Conservation (phyloP, 2,329 filamentous ascomycete genomes). For the Pseudogymnoascus sp. region DNA sequence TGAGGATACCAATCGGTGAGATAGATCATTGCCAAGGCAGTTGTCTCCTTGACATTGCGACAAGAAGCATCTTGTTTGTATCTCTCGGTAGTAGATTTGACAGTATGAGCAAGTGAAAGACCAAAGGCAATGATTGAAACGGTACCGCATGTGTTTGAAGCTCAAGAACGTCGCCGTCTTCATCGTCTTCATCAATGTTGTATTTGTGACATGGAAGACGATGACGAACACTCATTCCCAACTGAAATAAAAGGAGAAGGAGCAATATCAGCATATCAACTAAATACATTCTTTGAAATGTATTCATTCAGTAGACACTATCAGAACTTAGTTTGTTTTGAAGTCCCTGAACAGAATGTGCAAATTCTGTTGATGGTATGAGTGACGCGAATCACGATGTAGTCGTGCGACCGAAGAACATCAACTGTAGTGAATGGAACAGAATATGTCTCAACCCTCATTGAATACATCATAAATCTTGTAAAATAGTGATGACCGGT, state of each 20-base stretch:
- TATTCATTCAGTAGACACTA: not conserved
- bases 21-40: not conserved
- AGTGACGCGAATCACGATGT: not conserved
- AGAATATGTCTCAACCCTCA: not conserved
- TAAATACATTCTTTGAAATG: not conserved
- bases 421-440: not conserved
- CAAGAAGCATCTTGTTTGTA: not conserved
- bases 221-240: not conserved
- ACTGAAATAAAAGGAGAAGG: not conserved
- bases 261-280: not conserved
- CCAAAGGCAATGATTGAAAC: not conserved
- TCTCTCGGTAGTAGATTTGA: not conserved
- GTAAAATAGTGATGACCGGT: not conserved
- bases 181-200: not conserved
- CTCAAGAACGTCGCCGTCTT: not conserved
- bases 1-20: not conserved
- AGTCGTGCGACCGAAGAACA: constrained; percentile 1
- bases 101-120: not conserved
- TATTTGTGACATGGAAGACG: not conserved
- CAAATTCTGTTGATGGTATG: not conserved
- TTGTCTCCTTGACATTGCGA: not conserved
- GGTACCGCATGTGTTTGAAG: not conserved
- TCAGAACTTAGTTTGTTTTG: not conserved
- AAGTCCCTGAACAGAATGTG: not conserved
- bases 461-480: not conserved